Evolutionary conservation across 768 basidiomycete species (phyloP).

Genomic region (Peribolospora kevripleyi): DNA sequence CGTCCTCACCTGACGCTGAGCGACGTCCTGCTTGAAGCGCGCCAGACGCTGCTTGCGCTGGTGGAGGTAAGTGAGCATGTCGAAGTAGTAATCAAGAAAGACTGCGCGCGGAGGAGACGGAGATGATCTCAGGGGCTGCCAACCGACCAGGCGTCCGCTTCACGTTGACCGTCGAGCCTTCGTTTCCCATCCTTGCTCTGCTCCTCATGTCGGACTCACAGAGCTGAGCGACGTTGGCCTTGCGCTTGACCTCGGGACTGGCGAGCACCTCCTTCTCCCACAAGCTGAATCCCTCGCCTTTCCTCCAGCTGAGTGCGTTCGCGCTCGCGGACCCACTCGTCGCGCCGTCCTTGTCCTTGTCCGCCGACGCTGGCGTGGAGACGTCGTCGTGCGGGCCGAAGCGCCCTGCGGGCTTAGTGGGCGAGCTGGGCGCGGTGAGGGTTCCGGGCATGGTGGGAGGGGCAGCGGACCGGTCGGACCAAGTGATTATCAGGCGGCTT

Average conservation of each 20-base stretch:
- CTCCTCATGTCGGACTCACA: constrained; percentile 28
- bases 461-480: too few relatives aligned
- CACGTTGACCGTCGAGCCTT: too few relatives aligned
- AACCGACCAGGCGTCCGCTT: too few relatives aligned
- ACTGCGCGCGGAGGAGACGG: constrained; percentile 25
- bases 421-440: neutral
- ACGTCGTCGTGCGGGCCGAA: neutral
- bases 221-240: constrained; percentile 88
- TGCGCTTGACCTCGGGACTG: constrained; percentile 68
- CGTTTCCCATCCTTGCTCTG: too few relatives aligned
- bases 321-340: too few relatives aligned
- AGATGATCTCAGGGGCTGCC: too few relatives aligned
- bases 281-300: constrained; percentile 23
- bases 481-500: too few relatives aligned
- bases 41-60: constrained; percentile 60
- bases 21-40: constrained; percentile 61
- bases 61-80: constrained; percentile 68
- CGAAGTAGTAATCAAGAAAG: constrained; percentile 97
- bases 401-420: neutral
- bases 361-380: neutral
- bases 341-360: neutral
- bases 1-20: constrained; percentile 28
- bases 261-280: constrained; percentile 75
- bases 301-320: constrained; percentile 10
- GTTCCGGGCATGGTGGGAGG: neutral